A percentile compares a stretch with the other conserved stretches of the same genome.
phyloP scores from a whole-genome alignment of 2,329 filamentous ascomycete species.

The Chaetomium strumarium region DNA sequence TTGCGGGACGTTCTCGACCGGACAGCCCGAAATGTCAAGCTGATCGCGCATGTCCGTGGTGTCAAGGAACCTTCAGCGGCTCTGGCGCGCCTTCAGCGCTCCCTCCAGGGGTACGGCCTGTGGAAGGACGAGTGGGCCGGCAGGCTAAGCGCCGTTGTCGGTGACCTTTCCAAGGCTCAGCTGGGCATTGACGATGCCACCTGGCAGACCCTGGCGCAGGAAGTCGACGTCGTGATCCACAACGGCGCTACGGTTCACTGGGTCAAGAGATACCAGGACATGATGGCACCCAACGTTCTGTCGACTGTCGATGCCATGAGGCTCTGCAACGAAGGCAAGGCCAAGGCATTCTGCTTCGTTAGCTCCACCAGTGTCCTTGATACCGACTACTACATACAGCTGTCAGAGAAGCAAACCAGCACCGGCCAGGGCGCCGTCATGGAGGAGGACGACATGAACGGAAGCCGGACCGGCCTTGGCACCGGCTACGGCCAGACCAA shows the following conservation, averaged over 20 bases:
- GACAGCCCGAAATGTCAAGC: slow-evolving; percentile 46
- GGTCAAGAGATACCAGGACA: slow-evolving; percentile 69
- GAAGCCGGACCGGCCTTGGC: slow-evolving; percentile 68
- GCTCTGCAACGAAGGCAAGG: slow-evolving; percentile 69
- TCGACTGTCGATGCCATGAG: slow-evolving; percentile 69
- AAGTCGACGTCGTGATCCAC: slow-evolving; percentile 70
- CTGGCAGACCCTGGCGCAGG: slow-evolving; percentile 60
- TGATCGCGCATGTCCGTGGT: slow-evolving; percentile 69
- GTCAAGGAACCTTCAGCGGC: slow-evolving; percentile 56
- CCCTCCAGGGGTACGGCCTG: slow-evolving; percentile 69
- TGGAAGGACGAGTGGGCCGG: slow-evolving; percentile 66
- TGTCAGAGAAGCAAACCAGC: slow-evolving; percentile 57
- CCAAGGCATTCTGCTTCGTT: slow-evolving; percentile 77
- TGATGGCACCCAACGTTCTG: slow-evolving; percentile 72
- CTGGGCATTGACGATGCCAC: slow-evolving; percentile 63
- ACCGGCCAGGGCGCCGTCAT: slow-evolving; percentile 59
- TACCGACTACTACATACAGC: slow-evolving; percentile 70
- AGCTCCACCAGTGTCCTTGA: slow-evolving; percentile 80
- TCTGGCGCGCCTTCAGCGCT: slow-evolving; percentile 58
- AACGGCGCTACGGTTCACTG: slow-evolving; percentile 81
- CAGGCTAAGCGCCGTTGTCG: slow-evolving; percentile 62
- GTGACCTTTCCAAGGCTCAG: slow-evolving; percentile 65
- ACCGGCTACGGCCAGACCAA: slow-evolving; percentile 92
- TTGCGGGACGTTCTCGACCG: slow-evolving; percentile 67
- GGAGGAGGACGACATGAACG: slow-evolving; percentile 72